These are phyloP conservation scores for Aspergillus flavus DNA, from an alignment of 2,329 filamentous ascomycete genomes.

Conservation along the genomic window DNA sequence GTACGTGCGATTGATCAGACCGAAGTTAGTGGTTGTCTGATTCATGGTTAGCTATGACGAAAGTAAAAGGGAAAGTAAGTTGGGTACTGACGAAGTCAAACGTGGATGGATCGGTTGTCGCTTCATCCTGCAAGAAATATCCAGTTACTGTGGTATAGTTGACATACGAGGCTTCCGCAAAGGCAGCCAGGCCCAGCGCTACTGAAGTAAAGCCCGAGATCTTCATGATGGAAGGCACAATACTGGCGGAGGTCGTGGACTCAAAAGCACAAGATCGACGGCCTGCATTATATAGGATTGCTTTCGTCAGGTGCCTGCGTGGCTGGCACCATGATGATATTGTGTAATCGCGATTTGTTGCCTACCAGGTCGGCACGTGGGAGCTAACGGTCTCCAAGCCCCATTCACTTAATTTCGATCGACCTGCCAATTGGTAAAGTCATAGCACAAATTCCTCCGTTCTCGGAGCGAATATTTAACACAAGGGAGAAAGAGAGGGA, in stretches of 20 bases:
- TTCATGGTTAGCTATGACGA: neutral
- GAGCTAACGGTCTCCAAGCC: neutral
- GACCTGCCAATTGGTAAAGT: neutral
- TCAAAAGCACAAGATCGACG: neutral
- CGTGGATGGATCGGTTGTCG: conserved; percentile 44
- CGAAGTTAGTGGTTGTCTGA: conserved; percentile 48
- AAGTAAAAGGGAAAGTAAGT: neutral
- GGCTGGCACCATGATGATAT: neutral
- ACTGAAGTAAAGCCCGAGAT: conserved; percentile 75
- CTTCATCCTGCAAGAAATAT: conserved; percentile 54
- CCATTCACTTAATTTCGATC: neutral
- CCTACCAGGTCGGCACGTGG: neutral
- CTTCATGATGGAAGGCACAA: conserved; percentile 24
- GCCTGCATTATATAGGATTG: neutral
- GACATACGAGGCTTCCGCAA: conserved; percentile 57
- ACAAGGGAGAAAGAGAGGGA: neutral
- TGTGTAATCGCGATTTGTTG: neutral
- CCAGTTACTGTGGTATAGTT: conserved; percentile 48
- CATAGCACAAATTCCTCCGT: neutral
- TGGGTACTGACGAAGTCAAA: conserved; percentile 50
- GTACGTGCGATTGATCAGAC: conserved; percentile 53
- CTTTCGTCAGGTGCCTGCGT: neutral
- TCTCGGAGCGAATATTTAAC: neutral
- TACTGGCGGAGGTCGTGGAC: neutral
- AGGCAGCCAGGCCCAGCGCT: conserved; percentile 71